These are phyloP conservation scores for Annona squamosa DNA, from an alignment of 164 flowering plant genomes.

Conservation along the genomic window DNA sequence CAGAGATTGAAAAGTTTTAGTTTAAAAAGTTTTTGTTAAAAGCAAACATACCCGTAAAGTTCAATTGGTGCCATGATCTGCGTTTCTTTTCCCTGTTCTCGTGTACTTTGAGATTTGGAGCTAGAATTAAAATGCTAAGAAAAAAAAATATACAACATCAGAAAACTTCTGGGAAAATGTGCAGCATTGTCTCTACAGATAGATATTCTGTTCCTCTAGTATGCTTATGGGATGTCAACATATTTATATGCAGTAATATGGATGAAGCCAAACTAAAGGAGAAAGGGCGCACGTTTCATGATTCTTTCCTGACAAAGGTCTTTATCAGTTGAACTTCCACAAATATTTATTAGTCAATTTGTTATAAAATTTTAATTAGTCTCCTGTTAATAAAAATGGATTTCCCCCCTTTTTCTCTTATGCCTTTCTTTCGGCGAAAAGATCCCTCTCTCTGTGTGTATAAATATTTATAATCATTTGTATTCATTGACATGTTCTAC, in stretches of 20 bases:
- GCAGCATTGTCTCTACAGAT: neutral
- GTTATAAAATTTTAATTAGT: neutral
- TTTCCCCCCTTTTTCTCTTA: neutral
- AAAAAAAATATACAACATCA: neutral
- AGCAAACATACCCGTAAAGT: too few species aligned
- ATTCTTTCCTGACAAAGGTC: conserved; percentile 89
- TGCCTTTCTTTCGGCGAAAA: neutral
- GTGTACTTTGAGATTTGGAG: neutral
- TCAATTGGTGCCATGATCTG: neutral
- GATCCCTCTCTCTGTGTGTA: neutral
- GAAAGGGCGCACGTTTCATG: conserved; percentile 84
- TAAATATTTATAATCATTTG: conserved; percentile 6
- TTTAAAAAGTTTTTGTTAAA: neutral
- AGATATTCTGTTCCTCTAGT: neutral
- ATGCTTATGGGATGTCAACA: conserved; percentile 7
- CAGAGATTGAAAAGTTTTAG: neutral
- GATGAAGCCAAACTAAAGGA: conserved; percentile 90
- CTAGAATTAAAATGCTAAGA: neutral
- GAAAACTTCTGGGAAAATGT: neutral
- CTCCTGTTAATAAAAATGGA: neutral
- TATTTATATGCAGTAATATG: conserved; percentile 50
- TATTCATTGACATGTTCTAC: conserved; percentile 15
- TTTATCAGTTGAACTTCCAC: conserved; percentile 1
- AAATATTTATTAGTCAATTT: neutral
- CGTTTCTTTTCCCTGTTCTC: neutral